Evolutionary conservation across 108 stramenopile species (phyloP), one percentile per base, ranked within the genome.

Genomic region (Schizochytrium sp.): DNA sequence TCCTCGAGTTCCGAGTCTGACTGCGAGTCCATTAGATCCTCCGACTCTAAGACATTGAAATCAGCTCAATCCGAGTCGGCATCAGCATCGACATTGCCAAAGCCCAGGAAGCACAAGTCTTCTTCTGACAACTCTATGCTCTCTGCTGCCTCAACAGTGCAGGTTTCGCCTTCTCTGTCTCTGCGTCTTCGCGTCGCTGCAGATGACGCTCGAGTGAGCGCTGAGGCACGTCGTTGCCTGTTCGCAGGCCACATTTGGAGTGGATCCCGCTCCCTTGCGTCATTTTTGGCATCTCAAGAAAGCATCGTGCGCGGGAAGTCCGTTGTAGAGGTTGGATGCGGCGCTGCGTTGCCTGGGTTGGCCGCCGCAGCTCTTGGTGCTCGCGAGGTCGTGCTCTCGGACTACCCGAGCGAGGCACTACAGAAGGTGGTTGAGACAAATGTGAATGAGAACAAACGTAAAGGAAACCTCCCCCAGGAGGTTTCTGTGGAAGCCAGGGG

Each of bases 191-290:
- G 57, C 57, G 57, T 58, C 13, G 57, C 17, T 17, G 57, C 57
- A 10, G 57, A 58, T 17, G 57, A 58, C 57, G 57, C 57, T 17
- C 13, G 57, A 10, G 57, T 58, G 57, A 58, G 57, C 57, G 57
- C 57, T 17, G 57, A 58, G 57, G 57, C 57, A 17, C 57, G 17
- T 10, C 57, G 57, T 10, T 58, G 57, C 57, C 57, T 58, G 13
- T 58, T 58, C 57, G 57, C 57, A 17, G 57, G 57, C 57, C 57
- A 58, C 57, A 58, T 58, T 17, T 58, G 57, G 57, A 58, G 57
- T 17, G 57, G 57, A 17, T 58, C 57, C 57, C 10, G 57, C 13
- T 15, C 57, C 13, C 57, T 58, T 10, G 57, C 57, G 13, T 10
- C 13, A 17, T 58, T 15, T 17, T 15, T 58, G 13, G 57, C 57